Evolutionary conservation across 345 rosid species (phyloP).

Genomic region (Murraya koenigii): DNA sequence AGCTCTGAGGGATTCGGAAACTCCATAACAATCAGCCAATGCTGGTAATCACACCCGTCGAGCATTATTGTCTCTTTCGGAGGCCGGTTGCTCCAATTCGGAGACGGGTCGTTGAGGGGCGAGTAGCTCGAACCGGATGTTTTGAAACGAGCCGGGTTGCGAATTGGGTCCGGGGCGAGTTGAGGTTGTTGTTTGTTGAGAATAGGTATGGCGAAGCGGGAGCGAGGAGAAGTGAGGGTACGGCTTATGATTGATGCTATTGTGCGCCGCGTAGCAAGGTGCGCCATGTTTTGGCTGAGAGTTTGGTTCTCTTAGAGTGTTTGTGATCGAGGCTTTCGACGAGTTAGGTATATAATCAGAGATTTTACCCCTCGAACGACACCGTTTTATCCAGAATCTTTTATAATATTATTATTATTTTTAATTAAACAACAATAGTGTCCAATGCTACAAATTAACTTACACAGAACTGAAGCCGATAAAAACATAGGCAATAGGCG

Average conservation of each 20-base stretch:
- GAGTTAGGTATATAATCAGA: background rate
- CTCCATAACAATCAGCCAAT: conserved; percentile 97
- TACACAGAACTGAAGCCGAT: background rate
- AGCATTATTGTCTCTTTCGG: conserved; percentile 90
- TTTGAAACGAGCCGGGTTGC: conserved; percentile 46
- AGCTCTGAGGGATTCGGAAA: conserved; percentile 74
- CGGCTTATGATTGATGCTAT: conserved; percentile 38
- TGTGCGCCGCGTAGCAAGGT: conserved; percentile 46
- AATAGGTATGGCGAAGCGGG: conserved; percentile 47
- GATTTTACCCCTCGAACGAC: background rate
- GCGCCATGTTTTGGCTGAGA: conserved; percentile 51
- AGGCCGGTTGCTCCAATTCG: conserved; percentile 91
- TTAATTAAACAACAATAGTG: too few relatives aligned
- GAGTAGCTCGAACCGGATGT: conserved; percentile 77
- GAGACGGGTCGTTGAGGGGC: conserved; percentile 86
- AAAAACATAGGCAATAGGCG: too few relatives aligned
- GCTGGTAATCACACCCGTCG: conserved; percentile 94
- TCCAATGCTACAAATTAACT: too few relatives aligned
- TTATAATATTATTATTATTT: background rate
- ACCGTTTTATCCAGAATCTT: background rate
- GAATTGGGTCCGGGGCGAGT: conserved; percentile 27
- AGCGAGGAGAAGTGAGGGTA: conserved; percentile 44
- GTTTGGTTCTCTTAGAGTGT: background rate
- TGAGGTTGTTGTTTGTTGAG: conserved; percentile 27
- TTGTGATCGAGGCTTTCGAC: background rate